Percentiles rank a stretch among this genome's conserved stretches.
Conservation (phyloP, 495 filamentous ascomycete species). For the Daldinia bambusicola region DNA sequence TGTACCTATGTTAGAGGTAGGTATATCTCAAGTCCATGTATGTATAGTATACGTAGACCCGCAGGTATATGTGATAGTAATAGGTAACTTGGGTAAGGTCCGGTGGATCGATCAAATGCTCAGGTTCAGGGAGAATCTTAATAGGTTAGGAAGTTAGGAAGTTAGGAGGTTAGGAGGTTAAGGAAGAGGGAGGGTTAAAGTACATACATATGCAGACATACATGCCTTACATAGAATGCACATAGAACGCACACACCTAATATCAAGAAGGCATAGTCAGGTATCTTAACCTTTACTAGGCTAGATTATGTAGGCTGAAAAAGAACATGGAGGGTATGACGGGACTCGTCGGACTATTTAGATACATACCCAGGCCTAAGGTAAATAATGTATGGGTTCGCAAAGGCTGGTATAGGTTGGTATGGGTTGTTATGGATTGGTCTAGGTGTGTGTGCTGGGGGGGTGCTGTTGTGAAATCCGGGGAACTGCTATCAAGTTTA, state of each 20-base stretch:
- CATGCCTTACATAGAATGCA: constrained; percentile 2
- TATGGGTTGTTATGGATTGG: neutral
- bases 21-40: no score
- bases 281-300: neutral
- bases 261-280: constrained; percentile 8
- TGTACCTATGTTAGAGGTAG: neutral
- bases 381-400: neutral
- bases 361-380: neutral
- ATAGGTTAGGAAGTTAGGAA: constrained; percentile 2
- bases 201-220: constrained; percentile 11
- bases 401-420: neutral
- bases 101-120: constrained; percentile 29
- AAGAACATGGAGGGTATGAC: constrained; percentile 41
- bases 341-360: constrained; percentile 22
- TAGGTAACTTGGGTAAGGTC: neutral
- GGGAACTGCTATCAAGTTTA: constrained; percentile 38
- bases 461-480: constrained; percentile 42
- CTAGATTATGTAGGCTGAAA: constrained; percentile 5
- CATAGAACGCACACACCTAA: constrained; percentile 14
- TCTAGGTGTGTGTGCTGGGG: constrained; percentile 9
- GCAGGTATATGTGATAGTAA: neutral
- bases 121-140: constrained; percentile 9
- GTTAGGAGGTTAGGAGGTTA: constrained; percentile 2
- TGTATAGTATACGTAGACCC: no score
- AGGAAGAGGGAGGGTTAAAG: constrained; percentile 17